Base-by-base conservation (phyloP, 441 rosid genomes). In the Gossypium gossypioides region DNA sequence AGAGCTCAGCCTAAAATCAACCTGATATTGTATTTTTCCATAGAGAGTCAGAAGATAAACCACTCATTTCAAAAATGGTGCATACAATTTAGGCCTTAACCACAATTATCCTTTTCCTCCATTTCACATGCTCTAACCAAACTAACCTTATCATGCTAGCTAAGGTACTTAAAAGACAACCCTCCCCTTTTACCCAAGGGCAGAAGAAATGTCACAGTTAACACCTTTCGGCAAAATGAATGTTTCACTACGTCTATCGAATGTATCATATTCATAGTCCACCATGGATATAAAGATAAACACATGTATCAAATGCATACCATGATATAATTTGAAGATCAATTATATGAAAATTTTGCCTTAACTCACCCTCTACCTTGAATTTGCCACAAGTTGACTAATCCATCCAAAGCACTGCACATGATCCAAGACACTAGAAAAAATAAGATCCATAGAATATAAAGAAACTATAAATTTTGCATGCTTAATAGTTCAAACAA, bases 311-410 rank as follows among this genome's bases (percentile, higher is more conserved):
- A 69, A 55, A 32, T 54, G 10, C 24, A 19, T n/a, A 46, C 7
- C 10, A 72, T 50, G 7, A 1, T 25, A 22, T 34, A 55, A 24
- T 24, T 58, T 68, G 51, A 58, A 60, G 58, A 61, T 50, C 59
- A 59, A 24, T 21, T 29, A 52, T n/a, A 52, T 69, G 40, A 25
- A 55, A 69, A 34, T 5, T 32, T 70, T 8, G 3, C 29, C 40
- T 4, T 9, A 15, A 68, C 78, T 61, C 71, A 93, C 98, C 97
- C 95, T 55, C 84, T 82, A 25, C 87, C 79, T 74, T 88, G 93
- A 81, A 93, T 77, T 83, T 91, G 92, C 97, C 97, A 90, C 78
- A 93, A 87, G 78, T 84, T 85, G 73, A 93, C 82, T 74, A 85
- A 40, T 59, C 97, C 96, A 82, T 93, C 97, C 83, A 93, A 78